Evolutionary conservation across 2,329 filamentous ascomycete genomes (phyloP), one percentile per base, ranked within the genome.

Genomic region (Cordyceps javanica): DNA sequence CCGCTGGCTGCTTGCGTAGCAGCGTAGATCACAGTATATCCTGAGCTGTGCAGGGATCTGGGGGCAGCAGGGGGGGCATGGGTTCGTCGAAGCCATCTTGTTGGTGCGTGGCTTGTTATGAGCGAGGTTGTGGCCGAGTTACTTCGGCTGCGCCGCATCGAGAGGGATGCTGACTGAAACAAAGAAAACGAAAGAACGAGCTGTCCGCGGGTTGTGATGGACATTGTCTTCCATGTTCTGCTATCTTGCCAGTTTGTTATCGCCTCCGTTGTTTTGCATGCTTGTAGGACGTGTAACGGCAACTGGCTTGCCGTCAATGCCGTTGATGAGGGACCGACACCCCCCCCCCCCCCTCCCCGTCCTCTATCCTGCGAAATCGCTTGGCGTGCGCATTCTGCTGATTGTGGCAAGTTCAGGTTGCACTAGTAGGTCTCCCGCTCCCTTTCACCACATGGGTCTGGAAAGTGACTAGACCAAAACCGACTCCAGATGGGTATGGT

Each of bases 31-130:
- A 54, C 28, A n/a, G n/a, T 54, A 30, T 30, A 21, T 54, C 19
- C 51, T 54, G 51, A 55, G 52, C 52, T 55, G 52, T 55, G 32
- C 52, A 55, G 16, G 52, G 52, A 55, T 55, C 52, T 30, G 25
- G 36, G 36, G 23, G 14, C 5, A 5, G n/a, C n/a, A n/a, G n/a
- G n/a, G n/a, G n/a, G n/a, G 36, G 16, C 34, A 14, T 23, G 49
- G 32, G 41, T 23, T 41, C 11, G 8, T 11, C 41, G 9, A 25
- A 16, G 23, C 23, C 16, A 44, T 13, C n/a, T 39, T 32, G 30
- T 6, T 32, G 30, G 30, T 11, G 30, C 30, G 36, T 13, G 11
- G 4, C 4, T 19, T 3, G n/a, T 41, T 19, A 7, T 41, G 34
- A 39, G 19, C 36, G 36, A 36, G 34, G n/a, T n/a, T n/a, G n/a